Percentiles rank a stretch among this genome's conserved stretches.
These are phyloP conservation scores for Colletotrichum lentis DNA, from an alignment of 2,329 filamentous ascomycete genomes.

Conservation along the genomic window DNA sequence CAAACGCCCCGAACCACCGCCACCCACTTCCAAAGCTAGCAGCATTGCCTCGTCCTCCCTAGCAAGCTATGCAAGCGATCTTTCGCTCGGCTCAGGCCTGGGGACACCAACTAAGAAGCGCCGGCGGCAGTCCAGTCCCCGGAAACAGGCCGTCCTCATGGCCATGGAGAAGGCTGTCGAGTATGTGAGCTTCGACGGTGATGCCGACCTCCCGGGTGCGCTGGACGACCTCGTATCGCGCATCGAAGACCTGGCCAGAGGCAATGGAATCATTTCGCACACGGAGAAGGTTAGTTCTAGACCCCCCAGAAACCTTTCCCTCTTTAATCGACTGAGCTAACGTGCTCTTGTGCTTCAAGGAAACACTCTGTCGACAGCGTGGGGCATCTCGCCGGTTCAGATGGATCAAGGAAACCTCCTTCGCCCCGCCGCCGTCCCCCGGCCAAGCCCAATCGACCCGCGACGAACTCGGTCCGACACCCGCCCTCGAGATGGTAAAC, in stretches of 20 bases:
- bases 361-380: background rate
- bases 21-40: background rate
- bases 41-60: background rate
- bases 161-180: slow-evolving; percentile 3
- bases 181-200: background rate
- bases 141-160: slow-evolving; percentile 10
- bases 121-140: slow-evolving; percentile 6
- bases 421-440: background rate
- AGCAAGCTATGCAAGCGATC: background rate
- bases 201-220: background rate
- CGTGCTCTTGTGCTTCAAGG: background rate
- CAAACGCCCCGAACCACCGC: background rate
- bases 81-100: slow-evolving; percentile 1
- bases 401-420: slow-evolving; percentile 4
- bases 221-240: background rate
- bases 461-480: background rate
- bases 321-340: background rate
- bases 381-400: background rate
- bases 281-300: background rate
- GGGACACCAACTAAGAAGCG: slow-evolving; percentile 10
- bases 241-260: background rate
- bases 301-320: background rate
- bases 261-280: background rate
- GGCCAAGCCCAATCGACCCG: background rate
- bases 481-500: background rate